phyloP scores from a whole-genome alignment of 2,329 filamentous ascomycete species.

The Didymella keratinophila region DNA sequence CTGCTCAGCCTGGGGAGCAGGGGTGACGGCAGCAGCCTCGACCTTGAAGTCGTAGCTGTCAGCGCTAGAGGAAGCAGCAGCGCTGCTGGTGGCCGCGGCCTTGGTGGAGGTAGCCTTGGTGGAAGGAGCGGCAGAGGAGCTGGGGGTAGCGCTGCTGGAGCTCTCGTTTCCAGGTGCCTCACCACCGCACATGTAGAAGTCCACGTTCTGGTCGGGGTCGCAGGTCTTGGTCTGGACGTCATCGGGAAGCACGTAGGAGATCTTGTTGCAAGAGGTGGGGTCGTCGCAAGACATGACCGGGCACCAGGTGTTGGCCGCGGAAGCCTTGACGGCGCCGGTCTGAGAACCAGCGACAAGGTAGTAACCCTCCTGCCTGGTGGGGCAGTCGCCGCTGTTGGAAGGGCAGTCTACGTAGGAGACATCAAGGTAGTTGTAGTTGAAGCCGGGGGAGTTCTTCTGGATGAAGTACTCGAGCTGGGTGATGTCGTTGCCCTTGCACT shows the following conservation, averaged over 20 bases:
- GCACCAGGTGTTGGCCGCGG: conserved; percentile 41
- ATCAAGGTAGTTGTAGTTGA: conserved; percentile 46
- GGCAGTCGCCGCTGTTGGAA: conserved; percentile 34
- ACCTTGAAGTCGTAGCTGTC: conserved; percentile 27
- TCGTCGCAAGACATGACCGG: conserved; percentile 41
- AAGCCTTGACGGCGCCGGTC: conserved; percentile 26
- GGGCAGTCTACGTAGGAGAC: conserved; percentile 51
- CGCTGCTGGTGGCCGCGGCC: conserved; percentile 17
- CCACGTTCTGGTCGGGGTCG: conserved; percentile 33
- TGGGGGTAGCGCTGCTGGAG: conserved; percentile 8
- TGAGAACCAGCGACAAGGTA: conserved; percentile 40
- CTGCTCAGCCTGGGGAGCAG: conserved; percentile 23
- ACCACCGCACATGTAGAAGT: conserved; percentile 48
- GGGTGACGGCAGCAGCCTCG: conserved; percentile 36
- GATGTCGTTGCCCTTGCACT: conserved; percentile 42
- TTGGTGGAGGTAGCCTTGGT: conserved; percentile 20
- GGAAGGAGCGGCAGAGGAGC: conserved; percentile 22
- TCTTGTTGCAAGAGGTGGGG: conserved; percentile 33
- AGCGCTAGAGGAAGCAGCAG: conserved; percentile 20
- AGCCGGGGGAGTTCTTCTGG: conserved; percentile 20
- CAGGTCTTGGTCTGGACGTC: conserved; percentile 48
- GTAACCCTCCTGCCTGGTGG: conserved; percentile 45
- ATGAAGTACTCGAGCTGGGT: conserved; percentile 52
- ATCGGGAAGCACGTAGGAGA: conserved; percentile 44
- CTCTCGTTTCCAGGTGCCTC: conserved; percentile 35